Evolutionary conservation across 805 yeast species (phyloP).

Genomic region (Kuraishia borneana): DNA sequence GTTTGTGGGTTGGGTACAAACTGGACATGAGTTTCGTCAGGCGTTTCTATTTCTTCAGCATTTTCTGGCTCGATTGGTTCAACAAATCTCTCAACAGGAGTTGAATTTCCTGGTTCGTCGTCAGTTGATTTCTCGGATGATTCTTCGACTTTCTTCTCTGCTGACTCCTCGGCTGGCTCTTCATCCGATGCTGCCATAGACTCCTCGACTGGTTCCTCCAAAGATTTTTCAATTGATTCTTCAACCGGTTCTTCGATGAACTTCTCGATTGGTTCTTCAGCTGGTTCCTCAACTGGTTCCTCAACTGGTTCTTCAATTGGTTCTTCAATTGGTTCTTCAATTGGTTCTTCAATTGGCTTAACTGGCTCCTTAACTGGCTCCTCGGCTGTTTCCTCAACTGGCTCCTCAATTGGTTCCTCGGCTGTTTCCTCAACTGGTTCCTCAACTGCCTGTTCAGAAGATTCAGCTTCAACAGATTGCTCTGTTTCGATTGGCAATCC

Average conservation of each 20-base stretch:
- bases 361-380: background rate
- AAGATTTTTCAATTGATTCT: slow-evolving; percentile 1
- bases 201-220: slow-evolving; percentile 1
- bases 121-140: background rate
- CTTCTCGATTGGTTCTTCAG: background rate
- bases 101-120: no score
- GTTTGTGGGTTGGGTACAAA: no score
- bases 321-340: slow-evolving; percentile 1
- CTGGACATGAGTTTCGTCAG: no score
- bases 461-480: background rate
- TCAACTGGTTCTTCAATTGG: background rate
- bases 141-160: slow-evolving; percentile 1
- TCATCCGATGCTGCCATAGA: background rate
- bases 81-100: no score
- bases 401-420: slow-evolving; percentile 1
- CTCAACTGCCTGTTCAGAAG: slow-evolving; percentile 1
- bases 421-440: background rate
- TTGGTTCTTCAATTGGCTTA: background rate
- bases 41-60: no score
- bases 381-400: slow-evolving; percentile 1
- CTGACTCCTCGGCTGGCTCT: background rate
- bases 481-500: no score
- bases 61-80: no score
- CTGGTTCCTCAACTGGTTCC: background rate
- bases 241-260: background rate